Percentiles rank a stretch among this genome's conserved stretches.
Evolutionary conservation across 1,139 yeast species (phyloP).

Genomic region (Geotrichum aggregatum): DNA sequence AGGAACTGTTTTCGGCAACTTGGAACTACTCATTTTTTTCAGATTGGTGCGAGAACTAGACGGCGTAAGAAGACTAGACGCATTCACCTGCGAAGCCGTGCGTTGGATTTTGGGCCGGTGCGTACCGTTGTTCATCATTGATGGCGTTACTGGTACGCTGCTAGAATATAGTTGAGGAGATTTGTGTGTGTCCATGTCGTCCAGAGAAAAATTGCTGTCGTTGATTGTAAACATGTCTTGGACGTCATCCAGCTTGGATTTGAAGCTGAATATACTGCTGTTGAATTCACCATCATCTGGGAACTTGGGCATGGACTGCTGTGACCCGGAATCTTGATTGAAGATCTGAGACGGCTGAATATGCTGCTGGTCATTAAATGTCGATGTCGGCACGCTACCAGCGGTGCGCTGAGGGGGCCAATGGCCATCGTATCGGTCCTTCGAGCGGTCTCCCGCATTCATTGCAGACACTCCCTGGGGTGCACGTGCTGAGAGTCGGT

Average conservation of each 20-base stretch:
- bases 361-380: background rate
- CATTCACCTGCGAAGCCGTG: constrained; percentile 26
- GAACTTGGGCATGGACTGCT: background rate
- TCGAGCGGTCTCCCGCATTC: constrained; percentile 8
- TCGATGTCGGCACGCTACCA: background rate
- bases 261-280: too few relatives aligned
- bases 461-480: constrained; percentile 11
- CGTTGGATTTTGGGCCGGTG: constrained; percentile 24
- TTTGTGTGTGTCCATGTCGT: too few relatives aligned
- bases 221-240: constrained; percentile 1
- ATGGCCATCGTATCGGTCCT: constrained; percentile 3
- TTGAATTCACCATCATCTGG: constrained; percentile 1
- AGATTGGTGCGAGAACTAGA: constrained; percentile 9
- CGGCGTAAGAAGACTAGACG: constrained; percentile 22
- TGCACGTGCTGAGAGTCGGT: constrained; percentile 13
- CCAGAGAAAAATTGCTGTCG: background rate
- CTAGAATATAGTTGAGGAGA: constrained; percentile 8
- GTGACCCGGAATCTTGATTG: background rate
- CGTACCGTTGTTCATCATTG: constrained; percentile 2
- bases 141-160: constrained; percentile 11
- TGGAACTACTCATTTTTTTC: constrained; percentile 15
- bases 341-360: constrained; percentile 18
- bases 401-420: background rate
- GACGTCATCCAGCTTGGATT: background rate
- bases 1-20: background rate